These are phyloP conservation scores for Nymphaea colorata DNA, from an alignment of 164 flowering plant genomes.

Conservation along the genomic window DNA sequence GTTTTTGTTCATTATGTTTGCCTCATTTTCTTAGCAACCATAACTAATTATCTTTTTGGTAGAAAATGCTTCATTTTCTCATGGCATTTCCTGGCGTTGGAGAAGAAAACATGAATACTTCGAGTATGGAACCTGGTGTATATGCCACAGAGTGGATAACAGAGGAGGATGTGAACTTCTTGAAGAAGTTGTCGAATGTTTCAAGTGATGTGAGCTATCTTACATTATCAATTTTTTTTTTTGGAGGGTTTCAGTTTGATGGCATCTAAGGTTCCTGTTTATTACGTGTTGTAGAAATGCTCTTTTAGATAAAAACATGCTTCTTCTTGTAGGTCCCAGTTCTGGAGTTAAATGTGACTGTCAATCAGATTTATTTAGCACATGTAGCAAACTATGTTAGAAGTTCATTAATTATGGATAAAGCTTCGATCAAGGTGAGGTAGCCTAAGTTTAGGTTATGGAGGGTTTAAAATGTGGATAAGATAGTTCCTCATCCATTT, in stretches of 20 bases:
- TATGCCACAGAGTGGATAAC: slow-evolving; percentile 13
- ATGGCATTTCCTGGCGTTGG: slow-evolving; percentile 48
- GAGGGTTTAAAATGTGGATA: not conserved
- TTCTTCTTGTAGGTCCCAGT: slow-evolving; percentile 26
- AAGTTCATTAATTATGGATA: slow-evolving; percentile 35
- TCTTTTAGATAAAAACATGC: not conserved
- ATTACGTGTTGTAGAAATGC: too few species aligned
- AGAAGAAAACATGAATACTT: not conserved
- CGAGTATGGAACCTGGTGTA: slow-evolving; percentile 10
- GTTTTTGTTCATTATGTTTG: not conserved
- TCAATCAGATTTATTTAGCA: slow-evolving; percentile 37
- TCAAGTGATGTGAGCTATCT: slow-evolving; percentile 13
- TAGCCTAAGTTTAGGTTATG: not conserved
- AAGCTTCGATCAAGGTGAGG: slow-evolving; percentile 41
- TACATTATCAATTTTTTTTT: too few species aligned
- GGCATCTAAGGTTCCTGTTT: too few species aligned
- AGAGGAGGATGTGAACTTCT: slow-evolving; percentile 23
- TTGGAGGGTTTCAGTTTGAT: too few species aligned
- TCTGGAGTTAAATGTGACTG: slow-evolving; percentile 27
- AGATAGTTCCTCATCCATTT: not conserved
- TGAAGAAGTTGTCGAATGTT: slow-evolving; percentile 31
- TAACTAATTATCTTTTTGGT: slow-evolving; percentile 6
- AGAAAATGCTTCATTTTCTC: slow-evolving; percentile 49
- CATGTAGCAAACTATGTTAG: slow-evolving; percentile 33
- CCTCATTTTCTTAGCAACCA: not conserved